Percentiles rank a stretch among this genome's conserved stretches.
Evolutionary conservation across 108 stramenopile species (phyloP).

Genomic region (Cyclostephanos invisitatus): DNA sequence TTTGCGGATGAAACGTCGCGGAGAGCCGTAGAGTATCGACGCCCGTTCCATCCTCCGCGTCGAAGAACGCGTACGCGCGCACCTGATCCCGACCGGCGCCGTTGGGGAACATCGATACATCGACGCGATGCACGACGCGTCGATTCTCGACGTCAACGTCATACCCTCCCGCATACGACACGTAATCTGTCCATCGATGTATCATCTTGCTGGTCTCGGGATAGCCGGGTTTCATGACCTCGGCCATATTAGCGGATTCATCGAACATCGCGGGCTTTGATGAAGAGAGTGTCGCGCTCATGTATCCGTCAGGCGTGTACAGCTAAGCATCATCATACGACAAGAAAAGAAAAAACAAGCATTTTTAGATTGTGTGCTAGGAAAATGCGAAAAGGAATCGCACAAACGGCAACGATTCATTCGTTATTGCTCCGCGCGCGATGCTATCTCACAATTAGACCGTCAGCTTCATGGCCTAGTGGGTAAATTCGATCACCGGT

Average conservation of each 20-base stretch:
- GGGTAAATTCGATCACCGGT: background rate
- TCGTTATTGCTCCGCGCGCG: no score
- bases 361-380: no score
- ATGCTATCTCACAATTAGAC: background rate
- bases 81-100: background rate
- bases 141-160: background rate
- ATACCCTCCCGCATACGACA: background rate
- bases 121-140: background rate
- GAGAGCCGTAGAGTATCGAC: background rate
- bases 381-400: no score
- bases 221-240: background rate
- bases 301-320: background rate
- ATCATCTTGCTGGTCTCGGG: background rate
- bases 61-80: background rate
- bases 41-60: background rate
- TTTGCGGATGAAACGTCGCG: background rate
- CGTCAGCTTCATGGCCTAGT: background rate
- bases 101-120: background rate
- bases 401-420: no score
- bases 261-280: background rate
- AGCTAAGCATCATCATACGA: background rate
- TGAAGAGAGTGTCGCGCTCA: background rate
- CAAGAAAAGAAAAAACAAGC: no score
- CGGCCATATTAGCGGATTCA: background rate
- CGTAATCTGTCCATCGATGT: background rate